phyloP scores from a whole-genome alignment of 345 rosid species.

The Salix koriyanagi region DNA sequence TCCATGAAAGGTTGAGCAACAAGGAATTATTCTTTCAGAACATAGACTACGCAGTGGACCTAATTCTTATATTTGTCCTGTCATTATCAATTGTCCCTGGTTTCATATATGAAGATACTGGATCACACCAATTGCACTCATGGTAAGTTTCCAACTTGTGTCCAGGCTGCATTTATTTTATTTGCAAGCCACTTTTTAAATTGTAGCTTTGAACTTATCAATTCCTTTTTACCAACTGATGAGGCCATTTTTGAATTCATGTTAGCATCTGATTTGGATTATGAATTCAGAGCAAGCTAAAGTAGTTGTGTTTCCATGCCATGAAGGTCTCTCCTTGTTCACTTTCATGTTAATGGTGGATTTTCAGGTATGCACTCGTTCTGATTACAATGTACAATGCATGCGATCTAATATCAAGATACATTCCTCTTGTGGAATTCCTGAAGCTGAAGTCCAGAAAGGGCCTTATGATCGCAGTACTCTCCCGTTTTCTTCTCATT shows the following conservation, averaged over 20 bases:
- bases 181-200: too few species aligned
- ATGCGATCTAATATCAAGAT: conserved; percentile 63
- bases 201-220: too few species aligned
- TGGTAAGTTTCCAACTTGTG: conserved; percentile 38
- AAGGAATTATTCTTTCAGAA: conserved; percentile 54
- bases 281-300: too few species aligned
- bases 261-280: too few species aligned
- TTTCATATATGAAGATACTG: conserved; percentile 75
- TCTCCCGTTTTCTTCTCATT: conserved; percentile 53
- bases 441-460: conserved; percentile 67
- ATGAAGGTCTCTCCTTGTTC: too few species aligned
- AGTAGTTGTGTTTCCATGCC: too few species aligned
- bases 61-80: conserved; percentile 57
- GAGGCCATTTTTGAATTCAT: too few species aligned
- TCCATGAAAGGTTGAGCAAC: conserved; percentile 44
- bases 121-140: conserved; percentile 50
- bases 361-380: conserved; percentile 64
- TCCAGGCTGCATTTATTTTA: too few species aligned
- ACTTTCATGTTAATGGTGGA: neutral
- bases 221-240: too few species aligned
- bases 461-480: conserved; percentile 44
- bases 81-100: conserved; percentile 83
- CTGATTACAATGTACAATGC: conserved; percentile 59
- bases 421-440: conserved; percentile 51
- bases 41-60: conserved; percentile 58